Conservation (phyloP, 257 asterid genomes). For the Solanum acaule region DNA sequence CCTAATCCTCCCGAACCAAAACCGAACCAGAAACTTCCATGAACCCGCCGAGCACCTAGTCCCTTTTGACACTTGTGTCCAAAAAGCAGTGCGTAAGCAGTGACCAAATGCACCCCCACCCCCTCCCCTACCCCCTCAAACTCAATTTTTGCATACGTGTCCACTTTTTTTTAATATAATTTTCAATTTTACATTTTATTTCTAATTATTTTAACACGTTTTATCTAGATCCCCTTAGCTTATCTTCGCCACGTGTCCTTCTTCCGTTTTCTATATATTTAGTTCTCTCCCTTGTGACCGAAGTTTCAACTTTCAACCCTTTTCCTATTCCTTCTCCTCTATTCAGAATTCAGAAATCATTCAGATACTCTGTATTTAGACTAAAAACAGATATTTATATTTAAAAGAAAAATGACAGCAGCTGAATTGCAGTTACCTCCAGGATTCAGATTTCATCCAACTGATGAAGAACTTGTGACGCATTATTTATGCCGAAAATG, state of each 20-base stretch:
- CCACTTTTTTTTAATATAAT: conserved; percentile 6
- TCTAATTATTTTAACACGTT: conserved; percentile 23
- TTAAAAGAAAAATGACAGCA: conserved; percentile 15
- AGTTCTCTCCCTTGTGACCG: conserved; percentile 26
- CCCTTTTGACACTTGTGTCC: conserved; percentile 9
- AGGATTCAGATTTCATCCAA: conserved; percentile 85
- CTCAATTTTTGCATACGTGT: conserved; percentile 32
- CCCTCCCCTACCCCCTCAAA: background rate
- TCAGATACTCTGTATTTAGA: background rate
- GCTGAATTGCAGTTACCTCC: conserved; percentile 67
- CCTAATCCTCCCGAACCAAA: background rate
- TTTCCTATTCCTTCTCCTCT: conserved; percentile 5
- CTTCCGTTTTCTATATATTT: conserved; percentile 30
- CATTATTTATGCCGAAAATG: conserved; percentile 72
- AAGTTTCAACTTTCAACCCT: conserved; percentile 50
- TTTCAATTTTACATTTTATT: conserved; percentile 19
- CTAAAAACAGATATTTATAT: background rate
- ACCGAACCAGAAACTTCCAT: background rate
- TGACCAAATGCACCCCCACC: conserved; percentile 29
- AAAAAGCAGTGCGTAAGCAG: conserved; percentile 41
- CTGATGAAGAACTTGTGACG: conserved; percentile 85
- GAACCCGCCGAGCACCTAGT: background rate
- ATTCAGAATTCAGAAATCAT: background rate
- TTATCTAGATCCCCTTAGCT: conserved; percentile 30
- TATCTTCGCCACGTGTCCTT: conserved; percentile 38